These are phyloP conservation scores for Chloris gayana DNA, from an alignment of 176 grass and related monocot genomes.

Conservation along the genomic window DNA sequence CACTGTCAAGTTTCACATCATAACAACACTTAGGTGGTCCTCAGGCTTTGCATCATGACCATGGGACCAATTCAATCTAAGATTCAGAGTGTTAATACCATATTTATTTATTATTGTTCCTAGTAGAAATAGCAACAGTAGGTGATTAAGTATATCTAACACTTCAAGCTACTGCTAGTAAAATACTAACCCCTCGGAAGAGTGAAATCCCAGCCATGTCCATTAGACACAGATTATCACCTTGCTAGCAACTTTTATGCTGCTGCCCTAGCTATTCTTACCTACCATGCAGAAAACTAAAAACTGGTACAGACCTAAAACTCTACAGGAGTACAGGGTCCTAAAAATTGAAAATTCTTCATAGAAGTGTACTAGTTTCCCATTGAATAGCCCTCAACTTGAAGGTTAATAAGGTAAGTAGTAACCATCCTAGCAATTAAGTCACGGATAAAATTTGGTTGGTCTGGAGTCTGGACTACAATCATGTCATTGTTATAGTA, in stretches of 20 bases:
- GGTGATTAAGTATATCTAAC: neutral
- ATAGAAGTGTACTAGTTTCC: neutral
- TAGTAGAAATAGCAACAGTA: neutral
- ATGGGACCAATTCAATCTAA: neutral
- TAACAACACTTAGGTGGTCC: neutral
- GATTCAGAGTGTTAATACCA: neutral
- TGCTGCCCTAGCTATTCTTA: neutral
- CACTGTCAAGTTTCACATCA: neutral
- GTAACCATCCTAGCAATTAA: neutral
- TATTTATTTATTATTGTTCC: neutral
- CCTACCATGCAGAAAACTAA: neutral
- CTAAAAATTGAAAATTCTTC: neutral
- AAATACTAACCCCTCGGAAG: neutral
- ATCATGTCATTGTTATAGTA: neutral
- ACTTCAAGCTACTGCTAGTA: neutral
- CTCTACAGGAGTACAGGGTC: neutral
- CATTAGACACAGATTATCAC: neutral
- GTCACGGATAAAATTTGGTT: neutral
- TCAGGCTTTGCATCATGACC: constrained; percentile 2
- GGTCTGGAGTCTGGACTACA: neutral
- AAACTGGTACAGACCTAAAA: neutral
- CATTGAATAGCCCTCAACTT: neutral
- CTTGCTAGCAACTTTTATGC: neutral
- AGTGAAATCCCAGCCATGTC: neutral
- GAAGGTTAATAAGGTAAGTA: neutral